Percentiles rank a stretch among this genome's conserved stretches.
phyloP scores from a whole-genome alignment of 345 rosid genomes.

The Turritis glabra region DNA sequence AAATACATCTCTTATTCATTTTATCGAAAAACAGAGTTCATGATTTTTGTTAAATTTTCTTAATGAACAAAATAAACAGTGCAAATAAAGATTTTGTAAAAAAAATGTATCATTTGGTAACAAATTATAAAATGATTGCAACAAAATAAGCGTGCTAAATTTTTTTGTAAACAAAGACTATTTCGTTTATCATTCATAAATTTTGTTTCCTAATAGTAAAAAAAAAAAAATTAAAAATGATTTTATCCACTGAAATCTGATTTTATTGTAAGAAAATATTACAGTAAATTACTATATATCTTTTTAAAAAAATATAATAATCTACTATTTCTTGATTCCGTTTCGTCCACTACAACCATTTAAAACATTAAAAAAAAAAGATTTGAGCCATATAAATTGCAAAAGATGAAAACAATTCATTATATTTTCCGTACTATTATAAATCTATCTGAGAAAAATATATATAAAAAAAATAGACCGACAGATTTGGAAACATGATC shows the following conservation, averaged over 20 bases:
- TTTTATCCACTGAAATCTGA: no score
- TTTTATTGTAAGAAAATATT: no score
- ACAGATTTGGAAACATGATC: constrained; percentile 30
- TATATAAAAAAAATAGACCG: constrained; percentile 1
- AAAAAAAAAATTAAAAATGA: no score
- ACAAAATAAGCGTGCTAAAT: no score
- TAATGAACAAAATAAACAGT: not conserved
- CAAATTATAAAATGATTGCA: no score
- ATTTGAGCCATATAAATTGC: not conserved
- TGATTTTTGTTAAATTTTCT: not conserved
- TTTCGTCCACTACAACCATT: not conserved
- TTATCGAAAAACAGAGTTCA: not conserved
- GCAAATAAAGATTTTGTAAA: not conserved
- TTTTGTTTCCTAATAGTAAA: no score
- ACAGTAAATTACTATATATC: no score
- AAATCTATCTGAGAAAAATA: not conserved
- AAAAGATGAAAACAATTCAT: no score
- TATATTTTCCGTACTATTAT: not conserved
- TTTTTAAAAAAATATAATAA: no score
- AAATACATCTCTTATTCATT: not conserved
- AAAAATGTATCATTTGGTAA: not conserved
- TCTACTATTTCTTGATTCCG: no score
- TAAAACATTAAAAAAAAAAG: not conserved
- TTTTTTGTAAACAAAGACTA: no score
- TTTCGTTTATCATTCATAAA: not conserved